phyloP scores from a whole-genome alignment of 306 rosid species.

The Clitoria ternatea region DNA sequence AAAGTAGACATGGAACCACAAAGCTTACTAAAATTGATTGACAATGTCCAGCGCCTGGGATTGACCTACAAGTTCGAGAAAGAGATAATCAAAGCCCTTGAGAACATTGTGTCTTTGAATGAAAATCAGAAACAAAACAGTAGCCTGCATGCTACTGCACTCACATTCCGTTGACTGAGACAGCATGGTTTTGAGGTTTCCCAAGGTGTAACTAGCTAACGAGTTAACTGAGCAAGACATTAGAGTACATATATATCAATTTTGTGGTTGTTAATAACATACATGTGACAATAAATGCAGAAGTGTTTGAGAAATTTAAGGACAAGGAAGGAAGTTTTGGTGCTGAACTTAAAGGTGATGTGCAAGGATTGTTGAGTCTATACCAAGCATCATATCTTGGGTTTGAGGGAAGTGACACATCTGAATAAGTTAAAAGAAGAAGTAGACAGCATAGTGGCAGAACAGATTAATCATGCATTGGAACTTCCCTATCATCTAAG shows the following conservation, averaged over 20 bases:
- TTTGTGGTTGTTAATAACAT: too few species aligned
- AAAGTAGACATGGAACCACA: not conserved
- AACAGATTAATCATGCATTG: slow-evolving; percentile 26
- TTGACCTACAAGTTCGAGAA: slow-evolving; percentile 28
- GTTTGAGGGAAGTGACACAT: slow-evolving; percentile 25
- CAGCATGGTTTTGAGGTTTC: slow-evolving; percentile 35
- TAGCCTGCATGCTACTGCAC: slow-evolving; percentile 29
- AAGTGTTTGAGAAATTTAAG: slow-evolving; percentile 29
- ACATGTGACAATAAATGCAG: slow-evolving; percentile 20
- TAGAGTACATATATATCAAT: too few species aligned
- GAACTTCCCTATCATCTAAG: slow-evolving; percentile 38
- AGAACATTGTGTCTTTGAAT: not conserved
- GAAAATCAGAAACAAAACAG: not conserved
- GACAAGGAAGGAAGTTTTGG: slow-evolving; percentile 2
- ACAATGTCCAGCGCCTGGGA: slow-evolving; percentile 37
- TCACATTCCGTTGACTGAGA: slow-evolving; percentile 38
- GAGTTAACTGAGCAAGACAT: too few species aligned
- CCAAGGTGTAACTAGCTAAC: slow-evolving; percentile 16
- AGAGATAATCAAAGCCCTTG: slow-evolving; percentile 13
- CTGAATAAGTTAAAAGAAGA: slow-evolving; percentile 4
- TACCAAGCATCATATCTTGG: slow-evolving; percentile 41
- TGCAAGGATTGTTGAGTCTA: slow-evolving; percentile 38
- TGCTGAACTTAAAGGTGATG: slow-evolving; percentile 2
- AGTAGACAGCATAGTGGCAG: not conserved
- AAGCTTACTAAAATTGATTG: slow-evolving; percentile 31